Conservation (phyloP, 257 asterid species). For the Solanum medicagineum region DNA sequence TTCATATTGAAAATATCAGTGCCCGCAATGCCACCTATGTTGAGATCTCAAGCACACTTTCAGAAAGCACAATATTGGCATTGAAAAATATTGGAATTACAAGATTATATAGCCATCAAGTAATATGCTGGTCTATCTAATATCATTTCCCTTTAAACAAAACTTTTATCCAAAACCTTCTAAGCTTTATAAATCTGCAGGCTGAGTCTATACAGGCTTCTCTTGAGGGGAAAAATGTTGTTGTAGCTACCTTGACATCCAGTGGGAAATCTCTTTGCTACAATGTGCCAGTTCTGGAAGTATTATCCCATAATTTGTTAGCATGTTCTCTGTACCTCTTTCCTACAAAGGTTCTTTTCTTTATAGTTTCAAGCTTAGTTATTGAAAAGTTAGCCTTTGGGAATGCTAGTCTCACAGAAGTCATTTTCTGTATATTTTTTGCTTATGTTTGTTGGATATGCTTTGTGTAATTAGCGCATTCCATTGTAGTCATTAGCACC, state of each 20-base stretch:
- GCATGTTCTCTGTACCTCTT: constrained; percentile 88
- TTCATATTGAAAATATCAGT: constrained; percentile 64
- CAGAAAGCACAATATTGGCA: constrained; percentile 51
- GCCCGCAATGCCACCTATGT: constrained; percentile 59
- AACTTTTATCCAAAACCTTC: not conserved
- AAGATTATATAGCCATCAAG: constrained; percentile 89
- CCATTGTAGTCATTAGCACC: not conserved
- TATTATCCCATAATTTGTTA: constrained; percentile 37
- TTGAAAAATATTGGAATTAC: constrained; percentile 55
- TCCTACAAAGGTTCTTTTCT: constrained; percentile 71
- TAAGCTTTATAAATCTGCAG: constrained; percentile 18
- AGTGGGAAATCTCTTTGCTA: constrained; percentile 99
- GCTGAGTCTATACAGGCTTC: constrained; percentile 80
- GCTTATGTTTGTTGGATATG: not conserved
- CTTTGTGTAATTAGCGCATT: constrained; percentile 3
- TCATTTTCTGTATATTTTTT: not conserved
- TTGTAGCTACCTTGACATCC: constrained; percentile 94
- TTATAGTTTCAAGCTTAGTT: not conserved
- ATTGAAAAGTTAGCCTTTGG: not conserved
- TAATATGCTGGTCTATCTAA: constrained; percentile 8
- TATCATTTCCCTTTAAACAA: not conserved
- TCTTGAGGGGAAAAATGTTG: constrained; percentile 79
- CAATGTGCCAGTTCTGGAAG: constrained; percentile 88
- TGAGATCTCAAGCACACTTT: constrained; percentile 64
- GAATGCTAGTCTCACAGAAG: not conserved